Base-by-base conservation (phyloP, 805 yeast species). In the Aciculoconidium aculeatum region DNA sequence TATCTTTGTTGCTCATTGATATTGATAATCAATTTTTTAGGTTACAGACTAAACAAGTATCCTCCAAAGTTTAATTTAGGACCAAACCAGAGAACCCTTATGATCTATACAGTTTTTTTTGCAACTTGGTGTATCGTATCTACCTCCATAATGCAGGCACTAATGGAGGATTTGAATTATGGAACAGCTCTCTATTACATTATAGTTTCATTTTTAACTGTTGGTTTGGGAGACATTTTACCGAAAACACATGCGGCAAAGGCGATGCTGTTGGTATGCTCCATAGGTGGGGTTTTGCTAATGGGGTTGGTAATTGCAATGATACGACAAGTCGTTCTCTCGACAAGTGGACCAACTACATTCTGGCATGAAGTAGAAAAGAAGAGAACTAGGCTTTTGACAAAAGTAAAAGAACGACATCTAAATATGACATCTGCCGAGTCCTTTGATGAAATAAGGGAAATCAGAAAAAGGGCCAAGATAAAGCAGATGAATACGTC, bases 141-240 rank as follows among this genome's bases (percentile, higher is more conserved):
- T 7, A 71, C 83, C 2, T 38, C 53, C 2, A 38, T 36, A 1
- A 46, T 53, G 49, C 80, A 73, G 2, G 49, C 61, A 23, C 44
- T 75, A 7, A 47, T 60, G 6, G 40, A 32, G 0, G 59, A 67
- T 1, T 19, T 57, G 7, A 33, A 46, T 1, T 82, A 69, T 47
- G 86, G 87, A 0, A 65, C 75, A n/a, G 75, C 83, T 0, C 49
- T 84, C 25, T 86, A 83, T 48, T 84, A 70, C 49, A 76, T 86
- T 42, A 70, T 73, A 7, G 86, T 82, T 1, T 77, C 94, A 0
- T 58, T 80, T 21, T 59, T 83, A 27, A 87, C 96, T 1, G 70
- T 87, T 16, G 96, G 96, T 0, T 61, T 79, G 11, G 95, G 95
- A 21, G 92, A 82, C 42, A 64, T 80, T 18, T 59, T 67, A 0